Evolutionary conservation across 257 asterid species (phyloP), one percentile per base, ranked within the genome.

Genomic region (Solanum virginianum): DNA sequence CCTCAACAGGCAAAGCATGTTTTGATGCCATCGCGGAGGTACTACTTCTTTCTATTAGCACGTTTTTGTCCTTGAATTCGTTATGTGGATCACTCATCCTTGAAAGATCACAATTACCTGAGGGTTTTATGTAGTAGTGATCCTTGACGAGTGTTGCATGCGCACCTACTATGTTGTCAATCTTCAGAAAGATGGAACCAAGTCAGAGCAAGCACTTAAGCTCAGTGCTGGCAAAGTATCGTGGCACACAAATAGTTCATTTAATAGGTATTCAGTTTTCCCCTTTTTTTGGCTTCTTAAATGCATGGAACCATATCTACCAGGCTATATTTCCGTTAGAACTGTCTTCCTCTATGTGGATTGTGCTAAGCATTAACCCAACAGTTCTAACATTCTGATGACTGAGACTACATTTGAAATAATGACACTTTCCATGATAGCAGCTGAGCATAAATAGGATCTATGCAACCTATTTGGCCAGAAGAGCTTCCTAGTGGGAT

Each of bases 51-150:
- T 94, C 98, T 26, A 94, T 95, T 82, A 94, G 92, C 88, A 96
- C 98, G 85, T 96, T 96, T 86, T 92, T 93, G 74, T 90, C 98
- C 92, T 91, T 89, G 89, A 96, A 96, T 88, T 96, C 99, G 6
- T 89, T 80, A 87, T 95, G 97, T 39, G 98, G 99, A 87, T 96
- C 99, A 84, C 99, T 96, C 94, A 90, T 91, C 29, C 89, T 91
- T 20, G 99, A 96, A 45, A 95, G 91, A 88, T 95, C 98, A 90
- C 99, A 96, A 81, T 95, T 96, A 41, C 99, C 98, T 0, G 97
- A 89, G 15, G 93, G 63, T 89, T 96, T 96, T 47, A 96, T 13
- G 87, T 95, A 95, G 88, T 94, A 96, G 87, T 96, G 98, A 86
- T 91, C 97, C 90, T 91, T 93, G 81, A 96, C 88, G 36, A 94